A percentile compares a stretch with the other conserved stretches of the same genome.
Conservation (phyloP, 2,329 filamentous ascomycete genomes). For the Colletotrichum musicola region DNA sequence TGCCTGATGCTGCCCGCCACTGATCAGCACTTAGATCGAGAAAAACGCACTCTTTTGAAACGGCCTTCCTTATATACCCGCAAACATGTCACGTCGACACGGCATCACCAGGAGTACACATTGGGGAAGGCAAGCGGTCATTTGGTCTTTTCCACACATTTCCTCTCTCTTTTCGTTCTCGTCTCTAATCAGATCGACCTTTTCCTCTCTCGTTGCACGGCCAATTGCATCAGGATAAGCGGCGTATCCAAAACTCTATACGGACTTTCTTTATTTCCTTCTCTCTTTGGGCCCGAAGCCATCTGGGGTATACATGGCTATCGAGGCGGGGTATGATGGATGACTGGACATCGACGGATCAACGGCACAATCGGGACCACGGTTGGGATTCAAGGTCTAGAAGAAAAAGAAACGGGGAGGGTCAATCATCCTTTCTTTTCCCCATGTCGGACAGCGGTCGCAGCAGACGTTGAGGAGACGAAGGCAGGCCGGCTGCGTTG, state of each 20-base stretch:
- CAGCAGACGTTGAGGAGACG: background rate
- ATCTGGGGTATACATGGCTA: slow-evolving; percentile 18
- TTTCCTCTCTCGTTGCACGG: slow-evolving; percentile 31
- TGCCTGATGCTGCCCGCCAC: slow-evolving; percentile 33
- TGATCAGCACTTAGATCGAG: slow-evolving; percentile 28
- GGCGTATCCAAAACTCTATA: slow-evolving; percentile 19
- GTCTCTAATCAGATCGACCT: slow-evolving; percentile 3
- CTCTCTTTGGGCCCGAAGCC: slow-evolving; percentile 18
- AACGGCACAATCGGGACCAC: slow-evolving; percentile 30
- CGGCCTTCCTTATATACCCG: slow-evolving; percentile 31
- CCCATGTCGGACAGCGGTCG: background rate
- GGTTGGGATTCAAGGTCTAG: slow-evolving; percentile 20
- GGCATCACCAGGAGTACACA: slow-evolving; percentile 35
- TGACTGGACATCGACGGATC: slow-evolving; percentile 38
- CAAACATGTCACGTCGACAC: slow-evolving; percentile 32
- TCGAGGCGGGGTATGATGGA: slow-evolving; percentile 26
- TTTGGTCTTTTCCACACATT: slow-evolving; percentile 31
- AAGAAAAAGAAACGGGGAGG: slow-evolving; percentile 3
- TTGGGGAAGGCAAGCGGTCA: slow-evolving; percentile 39
- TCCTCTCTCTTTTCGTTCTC: slow-evolving; percentile 1
- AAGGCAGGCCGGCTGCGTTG: too few relatives aligned
- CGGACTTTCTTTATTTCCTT: slow-evolving; percentile 32
- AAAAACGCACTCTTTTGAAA: slow-evolving; percentile 35
- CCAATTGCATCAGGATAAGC: slow-evolving; percentile 30
- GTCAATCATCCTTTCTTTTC: slow-evolving; percentile 11